phyloP scores from a whole-genome alignment of 192 early-diverging fungal species.

The Chytriomyces sp. region DNA sequence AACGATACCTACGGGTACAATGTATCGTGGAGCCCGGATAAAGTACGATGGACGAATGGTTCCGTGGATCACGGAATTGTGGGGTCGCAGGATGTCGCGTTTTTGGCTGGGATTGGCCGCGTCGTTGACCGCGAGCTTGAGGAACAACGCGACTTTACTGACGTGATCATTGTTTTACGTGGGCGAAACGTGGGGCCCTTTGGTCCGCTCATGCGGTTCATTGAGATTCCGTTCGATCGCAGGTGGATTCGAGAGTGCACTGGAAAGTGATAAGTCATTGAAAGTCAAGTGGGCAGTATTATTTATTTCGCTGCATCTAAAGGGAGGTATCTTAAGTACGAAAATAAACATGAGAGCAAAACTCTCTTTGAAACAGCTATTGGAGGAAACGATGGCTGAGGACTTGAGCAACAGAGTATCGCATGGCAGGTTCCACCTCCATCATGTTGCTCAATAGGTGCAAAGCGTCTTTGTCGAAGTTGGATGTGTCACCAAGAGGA shows the following conservation, averaged over 20 bases:
- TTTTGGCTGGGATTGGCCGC: background rate
- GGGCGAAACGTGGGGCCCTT: background rate
- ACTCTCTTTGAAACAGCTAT: too few relatives aligned
- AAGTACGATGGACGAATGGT: background rate
- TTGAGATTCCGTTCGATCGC: background rate
- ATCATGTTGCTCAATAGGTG: constrained; percentile 10
- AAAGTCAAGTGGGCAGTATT: too few relatives aligned
- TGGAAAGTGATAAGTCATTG: too few relatives aligned
- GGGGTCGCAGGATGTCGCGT: background rate
- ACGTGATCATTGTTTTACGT: background rate
- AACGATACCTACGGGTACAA: background rate
- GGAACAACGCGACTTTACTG: background rate
- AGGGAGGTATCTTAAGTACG: too few relatives aligned
- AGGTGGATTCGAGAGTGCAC: background rate
- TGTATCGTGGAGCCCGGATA: background rate
- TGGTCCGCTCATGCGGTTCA: background rate
- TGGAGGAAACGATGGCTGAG: constrained; percentile 2
- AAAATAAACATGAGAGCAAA: too few relatives aligned
- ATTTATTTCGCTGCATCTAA: too few relatives aligned
- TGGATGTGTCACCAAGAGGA: background rate
- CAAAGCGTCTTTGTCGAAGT: constrained; percentile 4
- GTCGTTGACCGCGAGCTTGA: background rate
- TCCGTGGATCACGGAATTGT: background rate
- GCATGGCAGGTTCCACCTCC: constrained; percentile 13
- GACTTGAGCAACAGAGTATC: constrained; percentile 15